Base-by-base conservation (phyloP, 1,139 yeast genomes). In the Oligophagozyma castellii region DNA sequence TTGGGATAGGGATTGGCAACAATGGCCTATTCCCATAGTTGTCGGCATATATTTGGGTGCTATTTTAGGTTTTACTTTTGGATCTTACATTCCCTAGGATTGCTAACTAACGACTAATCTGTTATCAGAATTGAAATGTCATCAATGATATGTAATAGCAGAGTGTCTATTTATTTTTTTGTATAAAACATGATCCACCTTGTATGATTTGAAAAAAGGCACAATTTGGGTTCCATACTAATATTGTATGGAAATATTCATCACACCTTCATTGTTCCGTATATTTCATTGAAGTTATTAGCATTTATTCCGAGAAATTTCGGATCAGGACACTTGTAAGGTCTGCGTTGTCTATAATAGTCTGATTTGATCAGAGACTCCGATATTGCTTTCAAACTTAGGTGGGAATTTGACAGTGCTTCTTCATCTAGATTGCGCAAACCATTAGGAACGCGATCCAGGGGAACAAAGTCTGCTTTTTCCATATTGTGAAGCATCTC, bases 1-100 rank as follows among this genome's bases (percentile, higher is more conserved):
- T 53, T 89, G 98, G 98, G 98, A 89, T 52, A 65, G 96, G 42
- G 84, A 79, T 16, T 89, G 98, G 98, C 98, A 89, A 55, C 67
- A 64, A 35, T 89, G 95, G 94, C 98, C 98, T n/a, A 69, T 83
- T 34, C 86, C 96, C 1, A 65, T 86, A 29, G 59, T 86, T 15
- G 62, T 69, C n/a, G 96, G 96, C 1, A 75, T 73, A 0, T 83
- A 81, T 46, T 16, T 63, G 1, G 96, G 95, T 12, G 68, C 74
- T 2, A 62, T 73, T 16, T 41, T 67, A 4, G 95, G 94, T 5
- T 58, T 56, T 30, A 33, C 56, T 2, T 27, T 51, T 10, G 55
- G 51, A 21, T 39, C 53, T 16, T 49, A 42, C 33, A 33, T 52
- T 24, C 48, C n/a, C n/a, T n/a, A n/a, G n/a, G n/a, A n/a, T n/a